These are phyloP conservation scores for Quercus phellos DNA, from an alignment of 331 rosid genomes.

Conservation along the genomic window DNA sequence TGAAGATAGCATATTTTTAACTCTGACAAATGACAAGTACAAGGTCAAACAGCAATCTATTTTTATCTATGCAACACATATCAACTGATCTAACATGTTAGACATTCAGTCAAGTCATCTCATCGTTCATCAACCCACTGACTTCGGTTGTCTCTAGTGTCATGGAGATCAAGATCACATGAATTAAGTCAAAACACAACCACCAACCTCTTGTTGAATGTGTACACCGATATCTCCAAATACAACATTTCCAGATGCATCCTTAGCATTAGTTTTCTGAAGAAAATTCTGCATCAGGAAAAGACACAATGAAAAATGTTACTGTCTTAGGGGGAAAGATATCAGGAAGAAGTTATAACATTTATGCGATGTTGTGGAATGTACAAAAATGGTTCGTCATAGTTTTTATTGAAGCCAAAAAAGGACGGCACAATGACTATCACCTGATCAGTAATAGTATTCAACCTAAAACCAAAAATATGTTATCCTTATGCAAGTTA, in stretches of 20 bases:
- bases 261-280: constrained; percentile 80
- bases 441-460: constrained; percentile 1
- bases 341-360: neutral
- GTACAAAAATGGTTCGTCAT: neutral
- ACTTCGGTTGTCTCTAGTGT: neutral
- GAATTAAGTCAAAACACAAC: constrained; percentile 10
- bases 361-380: neutral
- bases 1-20: neutral
- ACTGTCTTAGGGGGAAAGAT: neutral
- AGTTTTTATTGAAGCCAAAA: neutral
- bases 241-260: constrained; percentile 91
- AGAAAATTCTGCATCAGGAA: constrained; percentile 65
- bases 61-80: neutral
- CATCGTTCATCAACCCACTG: constrained; percentile 5
- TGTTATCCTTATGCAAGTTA: constrained; percentile 1
- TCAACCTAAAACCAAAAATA: neutral
- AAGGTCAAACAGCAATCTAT: neutral
- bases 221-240: constrained; percentile 85
- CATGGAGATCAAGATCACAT: neutral
- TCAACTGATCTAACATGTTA: neutral
- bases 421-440: neutral
- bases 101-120: neutral
- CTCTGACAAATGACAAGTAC: neutral
- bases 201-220: constrained; percentile 92
- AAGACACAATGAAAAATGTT: neutral